Evolutionary conservation across 2,329 filamentous ascomycete genomes (phyloP).

Genomic region (Dactylellina drechsleri): DNA sequence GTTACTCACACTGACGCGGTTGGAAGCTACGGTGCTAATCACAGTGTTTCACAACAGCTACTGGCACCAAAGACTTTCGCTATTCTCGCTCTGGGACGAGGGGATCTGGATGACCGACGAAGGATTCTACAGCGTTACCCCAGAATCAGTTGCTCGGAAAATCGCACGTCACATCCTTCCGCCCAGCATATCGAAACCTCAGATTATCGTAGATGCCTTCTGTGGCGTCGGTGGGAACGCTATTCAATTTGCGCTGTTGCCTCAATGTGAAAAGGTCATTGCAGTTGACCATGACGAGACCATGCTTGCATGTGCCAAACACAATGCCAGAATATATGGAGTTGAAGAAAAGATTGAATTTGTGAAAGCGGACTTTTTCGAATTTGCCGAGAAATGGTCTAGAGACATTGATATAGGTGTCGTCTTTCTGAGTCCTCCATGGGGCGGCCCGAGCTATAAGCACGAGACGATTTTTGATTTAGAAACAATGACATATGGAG

Average conservation of each 20-base stretch:
- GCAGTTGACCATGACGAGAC: slow-evolving; percentile 85
- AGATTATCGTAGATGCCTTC: slow-evolving; percentile 84
- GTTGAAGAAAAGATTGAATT: slow-evolving; percentile 82
- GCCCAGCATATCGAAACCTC: slow-evolving; percentile 60
- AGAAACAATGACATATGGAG: slow-evolving; percentile 74
- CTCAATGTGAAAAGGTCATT: slow-evolving; percentile 83
- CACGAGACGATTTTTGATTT: slow-evolving; percentile 81
- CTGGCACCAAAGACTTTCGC: slow-evolving; percentile 85
- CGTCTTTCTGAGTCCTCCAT: slow-evolving; percentile 70
- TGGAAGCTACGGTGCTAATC: not conserved
- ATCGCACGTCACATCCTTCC: slow-evolving; percentile 65
- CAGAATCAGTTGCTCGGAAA: slow-evolving; percentile 87
- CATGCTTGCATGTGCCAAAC: slow-evolving; percentile 86
- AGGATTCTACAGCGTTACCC: slow-evolving; percentile 96
- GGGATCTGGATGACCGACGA: slow-evolving; percentile 91
- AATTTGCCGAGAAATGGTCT: slow-evolving; percentile 66
- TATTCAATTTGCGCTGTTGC: slow-evolving; percentile 88
- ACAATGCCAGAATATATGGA: slow-evolving; percentile 88
- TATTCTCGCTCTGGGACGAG: slow-evolving; percentile 87
- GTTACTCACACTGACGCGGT: not conserved
- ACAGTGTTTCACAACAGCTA: slow-evolving; percentile 69
- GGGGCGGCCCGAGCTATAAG: slow-evolving; percentile 76
- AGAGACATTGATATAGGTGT: slow-evolving; percentile 62
- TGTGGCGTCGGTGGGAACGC: slow-evolving; percentile 91
- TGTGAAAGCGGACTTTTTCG: slow-evolving; percentile 87